Evolutionary conservation across 345 rosid genomes (phyloP).

Genomic region (rapeseed (Brassica napus)): Da-Ae NC_063443.1:18243001-18243500

Average conservation of each 20-base stretch:
- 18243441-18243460: constrained; percentile 39
- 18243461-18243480: constrained; percentile 47
- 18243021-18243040: neutral
- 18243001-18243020: neutral
- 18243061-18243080: constrained; percentile 69
- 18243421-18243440: constrained; percentile 39
- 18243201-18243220: constrained; percentile 86
- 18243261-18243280: neutral
- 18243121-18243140: constrained; percentile 75
- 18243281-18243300: constrained; percentile 1
- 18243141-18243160: constrained; percentile 82
- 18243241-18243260: constrained; percentile 63
- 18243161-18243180: constrained; percentile 80
- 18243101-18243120: constrained; percentile 95
- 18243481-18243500: constrained; percentile 25
- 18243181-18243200: constrained; percentile 73
- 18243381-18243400: constrained; percentile 60
- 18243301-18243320: constrained; percentile 11
- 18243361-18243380: constrained; percentile 73
- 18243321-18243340: constrained; percentile 31
- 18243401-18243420: constrained; percentile 51
- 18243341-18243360: constrained; percentile 79
- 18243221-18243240: constrained; percentile 98
- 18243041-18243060: neutral
- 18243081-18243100: constrained; percentile 91